These are phyloP conservation scores for Heliamphora ciliata DNA, from an alignment of 179 eudicot species.

Conservation along the genomic window DNA sequence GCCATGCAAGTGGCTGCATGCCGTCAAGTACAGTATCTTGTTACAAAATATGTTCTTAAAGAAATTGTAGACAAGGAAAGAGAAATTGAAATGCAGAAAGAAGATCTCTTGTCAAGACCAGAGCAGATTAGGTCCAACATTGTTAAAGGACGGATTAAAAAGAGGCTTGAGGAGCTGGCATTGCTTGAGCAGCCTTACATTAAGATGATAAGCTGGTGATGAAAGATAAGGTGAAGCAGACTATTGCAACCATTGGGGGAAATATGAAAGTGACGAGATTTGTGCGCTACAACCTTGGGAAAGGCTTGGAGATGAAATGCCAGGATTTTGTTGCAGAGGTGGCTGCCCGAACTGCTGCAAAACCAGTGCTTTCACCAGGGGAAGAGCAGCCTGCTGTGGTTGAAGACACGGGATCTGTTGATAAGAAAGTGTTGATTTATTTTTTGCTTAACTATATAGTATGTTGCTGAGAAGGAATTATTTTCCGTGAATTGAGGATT, in stretches of 20 bases:
- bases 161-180: conserved; percentile 87
- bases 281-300: conserved; percentile 73
- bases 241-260: conserved; percentile 85
- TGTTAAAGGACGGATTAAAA: conserved; percentile 81
- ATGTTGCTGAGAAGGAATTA: not conserved
- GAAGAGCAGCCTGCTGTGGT: conserved; percentile 47
- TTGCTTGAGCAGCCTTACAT: conserved; percentile 91
- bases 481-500: not conserved
- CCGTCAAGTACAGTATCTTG: conserved; percentile 81
- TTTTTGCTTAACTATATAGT: not conserved
- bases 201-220: conserved; percentile 78
- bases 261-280: conserved; percentile 87
- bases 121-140: conserved; percentile 85
- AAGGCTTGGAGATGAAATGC: conserved; percentile 83
- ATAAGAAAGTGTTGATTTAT: conserved; percentile 42
- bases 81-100: conserved; percentile 88
- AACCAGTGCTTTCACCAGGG: conserved; percentile 35
- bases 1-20: conserved; percentile 99
- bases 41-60: conserved; percentile 69
- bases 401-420: conserved; percentile 46
- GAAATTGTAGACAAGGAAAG: conserved; percentile 69
- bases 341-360: conserved; percentile 90
- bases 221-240: conserved; percentile 87
- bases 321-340: conserved; percentile 97
- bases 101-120: conserved; percentile 80